phyloP scores from a whole-genome alignment of 805 yeast genomes.

The Kodamaea fukazawae region DNA sequence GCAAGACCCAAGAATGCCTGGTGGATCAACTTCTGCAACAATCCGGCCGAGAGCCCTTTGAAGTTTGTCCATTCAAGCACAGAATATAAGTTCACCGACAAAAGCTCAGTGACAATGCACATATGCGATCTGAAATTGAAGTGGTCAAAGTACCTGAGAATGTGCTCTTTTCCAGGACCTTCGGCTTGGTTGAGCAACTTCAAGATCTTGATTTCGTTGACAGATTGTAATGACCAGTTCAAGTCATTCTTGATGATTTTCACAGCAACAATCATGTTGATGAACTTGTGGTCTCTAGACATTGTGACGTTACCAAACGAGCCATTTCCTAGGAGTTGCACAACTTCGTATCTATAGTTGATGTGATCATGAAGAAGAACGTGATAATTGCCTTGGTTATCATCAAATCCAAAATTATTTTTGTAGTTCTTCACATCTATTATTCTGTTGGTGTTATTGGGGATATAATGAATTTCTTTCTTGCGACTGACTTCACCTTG shows the following conservation, averaged over 20 bases:
- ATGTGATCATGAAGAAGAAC: slow-evolving; percentile 64
- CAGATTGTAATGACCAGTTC: slow-evolving; percentile 73
- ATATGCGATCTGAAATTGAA: slow-evolving; percentile 79
- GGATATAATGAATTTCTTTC: slow-evolving; percentile 50
- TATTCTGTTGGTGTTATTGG: slow-evolving; percentile 25
- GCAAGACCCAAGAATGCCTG: slow-evolving; percentile 60
- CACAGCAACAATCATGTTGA: slow-evolving; percentile 56
- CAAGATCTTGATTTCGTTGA: slow-evolving; percentile 69
- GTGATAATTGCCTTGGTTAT: slow-evolving; percentile 59
- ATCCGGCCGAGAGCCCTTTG: slow-evolving; percentile 44
- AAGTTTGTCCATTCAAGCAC: slow-evolving; percentile 49
- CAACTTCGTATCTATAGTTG: slow-evolving; percentile 67
- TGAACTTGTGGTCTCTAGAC: slow-evolving; percentile 62
- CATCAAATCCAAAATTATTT: slow-evolving; percentile 71
- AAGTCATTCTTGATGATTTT: slow-evolving; percentile 74
- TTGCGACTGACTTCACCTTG: slow-evolving; percentile 56
- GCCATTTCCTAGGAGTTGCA: slow-evolving; percentile 65
- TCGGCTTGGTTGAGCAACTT: slow-evolving; percentile 39
- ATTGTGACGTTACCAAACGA: slow-evolving; percentile 78
- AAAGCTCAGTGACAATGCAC: slow-evolving; percentile 73
- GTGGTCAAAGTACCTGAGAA: slow-evolving; percentile 51
- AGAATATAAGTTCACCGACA: slow-evolving; percentile 67
- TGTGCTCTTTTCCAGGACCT: slow-evolving; percentile 6
- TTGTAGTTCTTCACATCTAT: slow-evolving; percentile 39
- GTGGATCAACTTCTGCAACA: slow-evolving; percentile 45